A percentile compares a stretch with the other conserved stretches of the same genome.
Evolutionary conservation across 2,329 filamentous ascomycete species (phyloP).

Genomic region (Microdochium bolleyi): DNA sequence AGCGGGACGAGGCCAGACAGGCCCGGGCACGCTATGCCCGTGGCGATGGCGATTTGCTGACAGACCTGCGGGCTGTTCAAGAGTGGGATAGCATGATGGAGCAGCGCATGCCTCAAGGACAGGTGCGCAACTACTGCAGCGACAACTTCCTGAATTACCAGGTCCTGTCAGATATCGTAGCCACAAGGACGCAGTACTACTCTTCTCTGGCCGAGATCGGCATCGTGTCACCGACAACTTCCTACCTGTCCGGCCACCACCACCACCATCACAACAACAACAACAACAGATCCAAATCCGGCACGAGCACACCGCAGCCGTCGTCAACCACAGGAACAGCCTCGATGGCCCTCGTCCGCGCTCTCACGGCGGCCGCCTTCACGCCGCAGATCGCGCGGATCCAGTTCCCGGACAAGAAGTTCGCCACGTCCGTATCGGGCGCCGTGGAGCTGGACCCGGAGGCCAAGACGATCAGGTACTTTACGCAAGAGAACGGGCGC

Average conservation of each 20-base stretch:
- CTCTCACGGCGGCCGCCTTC: slow-evolving; percentile 65
- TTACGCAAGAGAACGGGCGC: slow-evolving; percentile 73
- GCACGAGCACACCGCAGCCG: not conserved
- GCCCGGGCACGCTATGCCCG: slow-evolving; percentile 66
- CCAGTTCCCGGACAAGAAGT: slow-evolving; percentile 93
- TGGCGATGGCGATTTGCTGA: slow-evolving; percentile 80
- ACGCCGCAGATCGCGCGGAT: slow-evolving; percentile 86
- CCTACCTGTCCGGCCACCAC: not conserved
- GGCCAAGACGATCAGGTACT: slow-evolving; percentile 87
- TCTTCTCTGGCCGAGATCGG: slow-evolving; percentile 79
- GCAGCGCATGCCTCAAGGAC: slow-evolving; percentile 49
- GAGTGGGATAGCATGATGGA: slow-evolving; percentile 66
- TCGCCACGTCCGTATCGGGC: slow-evolving; percentile 76
- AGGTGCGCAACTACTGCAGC: slow-evolving; percentile 70
- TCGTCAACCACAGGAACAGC: slow-evolving; percentile 4
- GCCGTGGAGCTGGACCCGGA: slow-evolving; percentile 91
- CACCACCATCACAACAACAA: slow-evolving; percentile 17
- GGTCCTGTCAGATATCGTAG: slow-evolving; percentile 80
- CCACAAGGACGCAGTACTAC: slow-evolving; percentile 79
- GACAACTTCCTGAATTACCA: slow-evolving; percentile 78
- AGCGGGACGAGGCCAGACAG: slow-evolving; percentile 72
- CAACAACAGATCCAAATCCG: slow-evolving; percentile 14
- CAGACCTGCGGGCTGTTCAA: slow-evolving; percentile 77
- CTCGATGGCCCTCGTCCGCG: slow-evolving; percentile 50
- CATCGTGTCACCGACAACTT: slow-evolving; percentile 46